Evolutionary conservation across 139 green algal genomes (phyloP).

Genomic region (Coelastrella sp.): DNA sequence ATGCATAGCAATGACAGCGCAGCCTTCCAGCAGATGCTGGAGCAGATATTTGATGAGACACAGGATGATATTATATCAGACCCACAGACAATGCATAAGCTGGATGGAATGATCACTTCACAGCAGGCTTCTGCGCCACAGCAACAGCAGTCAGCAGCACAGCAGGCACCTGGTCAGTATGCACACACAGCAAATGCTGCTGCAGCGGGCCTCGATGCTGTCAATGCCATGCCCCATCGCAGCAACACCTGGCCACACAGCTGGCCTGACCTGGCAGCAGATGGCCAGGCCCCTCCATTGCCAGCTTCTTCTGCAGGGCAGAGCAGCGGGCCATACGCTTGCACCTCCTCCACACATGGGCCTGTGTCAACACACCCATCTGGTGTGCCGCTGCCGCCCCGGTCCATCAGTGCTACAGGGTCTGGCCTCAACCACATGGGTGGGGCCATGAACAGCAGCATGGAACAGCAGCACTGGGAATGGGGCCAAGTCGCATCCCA

Average conservation of each 20-base stretch:
- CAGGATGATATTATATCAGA: conserved; percentile 15
- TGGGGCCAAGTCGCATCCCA: not conserved
- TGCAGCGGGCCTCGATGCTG: not conserved
- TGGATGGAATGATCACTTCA: not conserved
- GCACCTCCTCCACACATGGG: not conserved
- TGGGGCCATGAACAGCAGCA: not conserved
- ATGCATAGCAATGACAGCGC: conserved; percentile 46
- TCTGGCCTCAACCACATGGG: not conserved
- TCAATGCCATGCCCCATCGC: not conserved
- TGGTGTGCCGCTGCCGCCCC: not conserved
- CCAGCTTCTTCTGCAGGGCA: not conserved
- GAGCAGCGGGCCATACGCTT: not conserved
- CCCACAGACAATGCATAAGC: not conserved
- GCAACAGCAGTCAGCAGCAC: not conserved
- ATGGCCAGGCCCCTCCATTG: not conserved
- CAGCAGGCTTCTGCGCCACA: not conserved
- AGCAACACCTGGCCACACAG: conserved; percentile 28
- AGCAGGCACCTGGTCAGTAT: not conserved
- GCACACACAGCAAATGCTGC: not conserved
- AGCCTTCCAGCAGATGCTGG: conserved; percentile 14
- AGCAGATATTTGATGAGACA: conserved; percentile 26
- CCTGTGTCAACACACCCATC: not conserved
- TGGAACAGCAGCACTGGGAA: not conserved
- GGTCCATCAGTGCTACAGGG: not conserved
- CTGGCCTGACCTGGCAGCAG: conserved; percentile 19